Base-by-base conservation (phyloP, 768 basidiomycete genomes). In the Leccinum barrowsii region DNA sequence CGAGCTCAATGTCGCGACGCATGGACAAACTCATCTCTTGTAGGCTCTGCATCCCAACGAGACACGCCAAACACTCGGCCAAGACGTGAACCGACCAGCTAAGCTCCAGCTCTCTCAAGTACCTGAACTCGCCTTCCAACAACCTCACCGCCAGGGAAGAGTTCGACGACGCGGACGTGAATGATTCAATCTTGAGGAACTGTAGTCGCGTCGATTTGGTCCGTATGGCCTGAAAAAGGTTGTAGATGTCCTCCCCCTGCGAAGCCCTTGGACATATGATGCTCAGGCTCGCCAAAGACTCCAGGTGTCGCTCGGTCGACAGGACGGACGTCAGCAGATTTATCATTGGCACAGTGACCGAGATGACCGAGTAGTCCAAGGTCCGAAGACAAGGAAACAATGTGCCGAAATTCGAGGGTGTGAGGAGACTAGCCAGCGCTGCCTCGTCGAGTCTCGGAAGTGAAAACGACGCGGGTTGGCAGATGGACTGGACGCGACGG, bases 311-410 rank as follows among this genome's bases (percentile, higher is more conserved):
- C 37, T 63, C 56, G 8, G 67, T 61, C 7, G 63, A 67, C 21
- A 72, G 37, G 44, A 72, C 12, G 8, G 55, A 35, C 2, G 57
- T 58, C 50, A 72, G 49, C 1, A 72, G 24, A 21, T 61, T 52
- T 52, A 68, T 55, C 56, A 64, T 61, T 6, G 65, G 56, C 15
- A 58, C 64, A 21, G 59, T 15, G 37, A 66, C 63, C 1, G 70
- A 70, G n/a, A 72, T 54, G 30, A 70, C 62, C 13, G 70, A 63
- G 42, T 67, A 70, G 50, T 72, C 69, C 6, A 72, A 60, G 17
- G 52, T 30, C 19, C 56, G 59, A 21, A 72, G 69, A 34, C 58
- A 64, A 13, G 70, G 68, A 46, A 72, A 67, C 19, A 74, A 42
- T 0, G 46, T 2, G 50, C 59, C 59, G 13, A 72, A 69, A 56